These are phyloP conservation scores for Adansonia digitata DNA, from an alignment of 345 rosid species.

Conservation along the genomic window DNA sequence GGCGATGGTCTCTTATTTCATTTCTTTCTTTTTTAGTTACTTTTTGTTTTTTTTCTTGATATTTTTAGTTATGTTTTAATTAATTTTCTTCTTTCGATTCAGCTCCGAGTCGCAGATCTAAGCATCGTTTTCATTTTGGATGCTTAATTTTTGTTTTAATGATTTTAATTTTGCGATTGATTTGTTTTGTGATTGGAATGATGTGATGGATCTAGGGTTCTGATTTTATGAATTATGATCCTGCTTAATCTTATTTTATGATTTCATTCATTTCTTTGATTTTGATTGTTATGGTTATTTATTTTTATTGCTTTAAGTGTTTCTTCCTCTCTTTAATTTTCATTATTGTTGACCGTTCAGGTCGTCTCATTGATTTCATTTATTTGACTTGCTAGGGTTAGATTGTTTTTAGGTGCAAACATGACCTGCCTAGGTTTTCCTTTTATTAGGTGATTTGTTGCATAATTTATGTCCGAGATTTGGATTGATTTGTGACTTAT, in stretches of 20 bases:
- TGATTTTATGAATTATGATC: background rate
- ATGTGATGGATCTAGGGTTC: background rate
- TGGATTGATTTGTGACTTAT: background rate
- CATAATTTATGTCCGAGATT: background rate
- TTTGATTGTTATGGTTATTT: no score
- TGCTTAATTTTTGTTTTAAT: background rate
- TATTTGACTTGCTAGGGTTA: background rate
- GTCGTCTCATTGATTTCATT: background rate
- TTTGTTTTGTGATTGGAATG: background rate
- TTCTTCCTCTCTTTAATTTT: background rate
- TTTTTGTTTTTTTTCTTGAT: background rate
- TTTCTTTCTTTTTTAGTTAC: background rate
- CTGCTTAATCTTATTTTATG: background rate
- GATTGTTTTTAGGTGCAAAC: background rate
- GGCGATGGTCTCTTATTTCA: background rate
- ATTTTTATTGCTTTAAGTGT: background rate
- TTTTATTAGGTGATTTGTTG: background rate
- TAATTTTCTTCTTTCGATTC: background rate
- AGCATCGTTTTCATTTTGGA: background rate
- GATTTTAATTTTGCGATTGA: background rate
- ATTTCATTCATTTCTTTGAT: background rate
- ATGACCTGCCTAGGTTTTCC: background rate
- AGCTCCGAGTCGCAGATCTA: slow-evolving; percentile 3
- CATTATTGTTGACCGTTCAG: background rate
- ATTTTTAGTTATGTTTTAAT: background rate